Base-by-base conservation (phyloP, 352 stramenopile genomes). In the Achlya hypogyna region DNA sequence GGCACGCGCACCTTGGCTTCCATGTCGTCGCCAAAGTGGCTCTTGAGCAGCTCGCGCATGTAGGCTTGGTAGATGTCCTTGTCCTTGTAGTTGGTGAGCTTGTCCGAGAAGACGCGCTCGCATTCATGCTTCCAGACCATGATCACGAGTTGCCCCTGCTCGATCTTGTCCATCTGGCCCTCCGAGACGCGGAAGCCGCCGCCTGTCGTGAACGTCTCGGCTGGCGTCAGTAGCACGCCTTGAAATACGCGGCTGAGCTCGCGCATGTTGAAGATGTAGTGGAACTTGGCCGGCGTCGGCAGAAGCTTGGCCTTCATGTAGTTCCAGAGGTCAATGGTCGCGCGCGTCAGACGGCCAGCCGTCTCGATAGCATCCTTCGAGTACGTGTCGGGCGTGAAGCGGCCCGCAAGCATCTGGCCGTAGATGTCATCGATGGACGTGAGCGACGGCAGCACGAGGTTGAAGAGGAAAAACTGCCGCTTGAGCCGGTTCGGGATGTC, bases 181-280 rank as follows among this genome's bases (percentile, higher is more conserved):
- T 98, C 86, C 4, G 74, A 74, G 2, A 96, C 83, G 8, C 82
- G 81, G 35, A 90, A 81, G 25, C 81, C 82, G 20, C 96, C 96
- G 32, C 94, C 89, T 27, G 87, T 96, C 8, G 86, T 84, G 66
- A 99, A 98, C 1, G 94, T 98, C 72, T 98, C 93, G 29, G 95
- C 88, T 4, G 96, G 95, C 0, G 95, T 99, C 27, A 98, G 77
- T 35, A 99, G 63, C 43, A 99, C 94, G 6, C 96, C 96, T 73
- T 99, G 96, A 69, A 99, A 99, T 0, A 99, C 96, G 53, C 96
- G 89, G 70, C 88, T 98, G 35, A 99, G 84, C 54, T 99, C 96
- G 53, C 97, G 92, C 94, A 99, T 98, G 71, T 99, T 99, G 81
- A 99, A 99, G 52, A 98, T 96, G 78, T 99, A 99, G 75, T 99